Base-by-base conservation (phyloP, 257 asterid species). In the Orobanche coerulescens region DNA sequence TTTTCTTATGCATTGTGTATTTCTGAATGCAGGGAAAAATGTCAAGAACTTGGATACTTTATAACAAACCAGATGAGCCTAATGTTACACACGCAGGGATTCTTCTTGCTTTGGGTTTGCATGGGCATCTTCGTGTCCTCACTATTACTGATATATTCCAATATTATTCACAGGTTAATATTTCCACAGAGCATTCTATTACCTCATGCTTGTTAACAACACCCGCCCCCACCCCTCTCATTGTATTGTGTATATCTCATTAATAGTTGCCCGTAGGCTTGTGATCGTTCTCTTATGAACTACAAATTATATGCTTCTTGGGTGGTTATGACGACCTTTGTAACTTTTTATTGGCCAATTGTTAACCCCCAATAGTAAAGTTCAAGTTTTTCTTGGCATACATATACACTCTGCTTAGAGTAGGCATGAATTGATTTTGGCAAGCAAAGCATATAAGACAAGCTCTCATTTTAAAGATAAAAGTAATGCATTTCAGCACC, bases 31-130 rank as follows among this genome's bases (percentile, higher is more conserved):
- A 92, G 98, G 97, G 95, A 24, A 88, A 88, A 78, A 82, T 89
- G 87, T 86, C 98, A 58, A 81, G 95, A 76, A 88, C 97, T 49
- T 92, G 97, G 97, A 88, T 92, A 70, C 76, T 81, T 37, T 92
- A 92, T 69, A 92, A 92, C 82, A 92, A 84, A 75, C 98, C 98
- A 11, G 95, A 86, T 61, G 98, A 84, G 72, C 98, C 98, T 31
- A 83, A 79, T 77, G 95, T 81, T 73, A 77, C 82, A 72, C 98
- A 92, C 74, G 98, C 95, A 12, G 98, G 98, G 31, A 94, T 92
- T 67, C 95, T 92, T 53, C 88, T 92, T 67, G 95, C 97, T 69
- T 76, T 92, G 85, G 98, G 98, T 65, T 80, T 92, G 75, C 95
- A 88, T 74, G 97, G 98, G 53, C 95, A 92, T 77, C 98, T 92